Conservation (phyloP, 2,329 filamentous ascomycete species). For the Davidsoniella australis region DNA sequence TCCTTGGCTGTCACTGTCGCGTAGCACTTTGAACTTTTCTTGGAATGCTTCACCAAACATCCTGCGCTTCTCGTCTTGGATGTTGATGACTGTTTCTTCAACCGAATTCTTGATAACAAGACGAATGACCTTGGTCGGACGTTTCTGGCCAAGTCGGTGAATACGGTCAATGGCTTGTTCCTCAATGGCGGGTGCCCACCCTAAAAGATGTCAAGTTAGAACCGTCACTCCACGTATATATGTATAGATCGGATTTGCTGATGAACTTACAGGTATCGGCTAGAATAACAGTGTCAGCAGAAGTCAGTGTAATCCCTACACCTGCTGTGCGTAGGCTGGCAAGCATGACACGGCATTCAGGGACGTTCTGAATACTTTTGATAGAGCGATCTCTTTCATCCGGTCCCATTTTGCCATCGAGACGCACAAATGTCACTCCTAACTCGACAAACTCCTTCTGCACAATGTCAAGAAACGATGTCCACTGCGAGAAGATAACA, state of each 20-base stretch:
- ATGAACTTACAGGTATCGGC: conserved; percentile 48
- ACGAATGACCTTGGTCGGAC: conserved; percentile 62
- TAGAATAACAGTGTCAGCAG: conserved; percentile 71
- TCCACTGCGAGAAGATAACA: conserved; percentile 65
- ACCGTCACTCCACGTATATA: background rate
- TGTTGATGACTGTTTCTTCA: conserved; percentile 62
- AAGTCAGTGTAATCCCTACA: conserved; percentile 72
- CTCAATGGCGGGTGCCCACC: conserved; percentile 89
- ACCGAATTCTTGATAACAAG: conserved; percentile 66
- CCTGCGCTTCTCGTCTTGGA: conserved; percentile 64
- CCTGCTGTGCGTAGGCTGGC: conserved; percentile 69
- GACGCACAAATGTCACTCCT: conserved; percentile 47
- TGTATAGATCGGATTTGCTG: background rate
- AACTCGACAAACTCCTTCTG: conserved; percentile 46
- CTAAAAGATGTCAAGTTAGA: conserved; percentile 15
- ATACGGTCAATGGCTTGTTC: conserved; percentile 83
- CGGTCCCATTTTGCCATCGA: conserved; percentile 67
- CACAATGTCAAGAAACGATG: conserved; percentile 54
- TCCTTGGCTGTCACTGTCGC: background rate
- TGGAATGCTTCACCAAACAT: conserved; percentile 65
- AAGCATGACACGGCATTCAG: conserved; percentile 56
- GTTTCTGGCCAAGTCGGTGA: conserved; percentile 67
- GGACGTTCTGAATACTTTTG: conserved; percentile 46
- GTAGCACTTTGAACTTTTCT: conserved; percentile 37
- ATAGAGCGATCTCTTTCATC: conserved; percentile 56